Evolutionary conservation across 1,284 basidiomycete genomes (phyloP).

Genomic region (Nidula niveotomentosa): DNA sequence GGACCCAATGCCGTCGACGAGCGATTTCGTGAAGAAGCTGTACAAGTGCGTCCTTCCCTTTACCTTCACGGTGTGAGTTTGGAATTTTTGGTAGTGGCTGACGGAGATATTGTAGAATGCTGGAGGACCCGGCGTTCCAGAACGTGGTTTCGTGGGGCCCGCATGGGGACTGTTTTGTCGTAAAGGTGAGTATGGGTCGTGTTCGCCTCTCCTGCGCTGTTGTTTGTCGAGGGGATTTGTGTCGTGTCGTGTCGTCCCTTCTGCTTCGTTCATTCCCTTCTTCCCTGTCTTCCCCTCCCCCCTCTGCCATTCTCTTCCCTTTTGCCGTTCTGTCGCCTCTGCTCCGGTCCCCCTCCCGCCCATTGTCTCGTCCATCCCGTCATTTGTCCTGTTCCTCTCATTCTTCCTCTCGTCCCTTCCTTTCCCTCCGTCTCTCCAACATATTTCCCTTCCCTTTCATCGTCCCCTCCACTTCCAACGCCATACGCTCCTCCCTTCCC

Average conservation of each 20-base stretch:
- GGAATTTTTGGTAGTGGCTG: conserved; percentile 1
- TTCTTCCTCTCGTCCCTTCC: no score
- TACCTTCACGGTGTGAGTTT: conserved; percentile 2
- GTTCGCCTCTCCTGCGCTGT: no score
- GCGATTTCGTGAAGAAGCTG: conserved; percentile 95
- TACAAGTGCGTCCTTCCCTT: conserved; percentile 66
- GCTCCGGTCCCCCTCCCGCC: neutral
- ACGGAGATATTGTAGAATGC: conserved; percentile 58
- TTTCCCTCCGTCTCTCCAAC: no score
- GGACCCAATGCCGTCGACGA: conserved; percentile 72
- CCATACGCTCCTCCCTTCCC: no score
- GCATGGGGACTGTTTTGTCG: conserved; percentile 88
- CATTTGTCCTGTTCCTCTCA: neutral
- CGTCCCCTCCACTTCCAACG: no score
- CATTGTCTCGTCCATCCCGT: neutral
- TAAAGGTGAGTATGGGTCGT: conserved; percentile 56
- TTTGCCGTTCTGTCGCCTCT: neutral
- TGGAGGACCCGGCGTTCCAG: conserved; percentile 77
- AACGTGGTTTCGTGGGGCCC: conserved; percentile 87
- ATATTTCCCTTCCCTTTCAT: no score
- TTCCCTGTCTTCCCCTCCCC: no score
- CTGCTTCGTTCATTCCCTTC: no score
- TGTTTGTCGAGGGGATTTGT: no score
- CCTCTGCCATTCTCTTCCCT: no score
- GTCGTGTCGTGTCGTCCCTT: no score